Evolutionary conservation across 208 protist species (phyloP).

Genomic region (Naegleria gruberi): DNA sequence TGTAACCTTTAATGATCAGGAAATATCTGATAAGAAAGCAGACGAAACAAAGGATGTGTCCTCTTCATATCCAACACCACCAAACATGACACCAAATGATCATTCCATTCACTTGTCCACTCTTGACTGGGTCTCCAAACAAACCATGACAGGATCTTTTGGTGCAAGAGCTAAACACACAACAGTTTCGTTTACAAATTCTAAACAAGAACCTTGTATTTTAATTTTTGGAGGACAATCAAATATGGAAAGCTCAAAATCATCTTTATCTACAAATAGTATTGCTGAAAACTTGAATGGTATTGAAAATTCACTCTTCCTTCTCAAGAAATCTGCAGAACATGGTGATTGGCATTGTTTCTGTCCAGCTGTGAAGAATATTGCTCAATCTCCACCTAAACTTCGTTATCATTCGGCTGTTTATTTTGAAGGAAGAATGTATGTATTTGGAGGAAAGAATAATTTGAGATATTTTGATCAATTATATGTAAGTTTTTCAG

Average conservation of each 20-base stretch:
- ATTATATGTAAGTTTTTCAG: background rate
- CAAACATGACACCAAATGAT: background rate
- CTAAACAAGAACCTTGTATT: background rate
- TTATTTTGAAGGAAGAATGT: background rate
- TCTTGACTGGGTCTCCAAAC: background rate
- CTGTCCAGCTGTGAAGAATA: background rate
- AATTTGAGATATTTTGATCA: background rate
- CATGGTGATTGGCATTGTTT: background rate
- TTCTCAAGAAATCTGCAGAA: background rate
- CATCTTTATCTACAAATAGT: background rate
- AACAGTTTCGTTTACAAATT: background rate
- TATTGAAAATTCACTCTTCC: background rate
- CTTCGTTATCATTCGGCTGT: background rate
- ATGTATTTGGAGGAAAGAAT: background rate
- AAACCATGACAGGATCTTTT: background rate
- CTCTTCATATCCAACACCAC: background rate
- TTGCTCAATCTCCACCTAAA: background rate
- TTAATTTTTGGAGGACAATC: background rate
- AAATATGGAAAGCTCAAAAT: background rate
- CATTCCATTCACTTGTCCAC: background rate
- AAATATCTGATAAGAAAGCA: too few relatives aligned
- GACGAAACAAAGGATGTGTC: too few relatives aligned
- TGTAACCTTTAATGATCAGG: background rate
- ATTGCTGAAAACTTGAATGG: background rate
- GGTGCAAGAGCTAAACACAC: background rate